Conservation (phyloP, 257 asterid genomes). For the Solanum chilense region DNA sequence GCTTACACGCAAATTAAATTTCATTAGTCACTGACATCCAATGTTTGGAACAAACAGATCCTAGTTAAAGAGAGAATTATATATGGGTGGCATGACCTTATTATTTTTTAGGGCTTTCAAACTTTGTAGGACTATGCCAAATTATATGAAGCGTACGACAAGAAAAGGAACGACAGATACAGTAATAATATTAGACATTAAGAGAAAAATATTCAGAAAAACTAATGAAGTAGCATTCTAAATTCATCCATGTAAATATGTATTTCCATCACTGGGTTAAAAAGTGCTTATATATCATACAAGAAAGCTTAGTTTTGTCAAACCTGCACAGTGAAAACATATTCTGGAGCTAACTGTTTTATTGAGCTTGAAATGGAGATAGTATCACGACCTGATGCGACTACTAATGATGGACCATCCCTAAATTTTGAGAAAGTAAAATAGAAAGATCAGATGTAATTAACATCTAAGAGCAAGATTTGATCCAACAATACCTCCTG, state of each 20-base stretch:
- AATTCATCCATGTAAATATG: no score
- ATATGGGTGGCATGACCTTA: not conserved
- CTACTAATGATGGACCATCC: constrained; percentile 76
- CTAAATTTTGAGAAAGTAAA: constrained; percentile 21
- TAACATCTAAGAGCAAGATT: not conserved
- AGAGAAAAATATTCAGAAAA: not conserved
- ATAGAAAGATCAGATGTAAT: not conserved
- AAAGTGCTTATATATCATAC: not conserved
- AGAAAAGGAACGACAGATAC: not conserved
- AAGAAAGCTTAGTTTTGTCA: constrained; percentile 5
- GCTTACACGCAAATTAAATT: not conserved
- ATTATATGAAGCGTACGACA: not conserved
- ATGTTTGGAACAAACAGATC: not conserved
- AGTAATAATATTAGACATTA: not conserved
- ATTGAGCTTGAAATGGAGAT: constrained; percentile 53
- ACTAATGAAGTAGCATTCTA: not conserved
- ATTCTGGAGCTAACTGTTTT: constrained; percentile 57
- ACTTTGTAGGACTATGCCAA: not conserved
- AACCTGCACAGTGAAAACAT: constrained; percentile 80
- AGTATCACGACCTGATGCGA: constrained; percentile 86
- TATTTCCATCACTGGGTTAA: not conserved
- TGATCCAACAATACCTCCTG: not conserved
- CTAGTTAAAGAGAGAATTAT: not conserved
- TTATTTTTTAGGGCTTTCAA: not conserved
- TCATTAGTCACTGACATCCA: not conserved